Conservation (phyloP, 2,329 filamentous ascomycete species). For the Ciborinia camelliae region DNA sequence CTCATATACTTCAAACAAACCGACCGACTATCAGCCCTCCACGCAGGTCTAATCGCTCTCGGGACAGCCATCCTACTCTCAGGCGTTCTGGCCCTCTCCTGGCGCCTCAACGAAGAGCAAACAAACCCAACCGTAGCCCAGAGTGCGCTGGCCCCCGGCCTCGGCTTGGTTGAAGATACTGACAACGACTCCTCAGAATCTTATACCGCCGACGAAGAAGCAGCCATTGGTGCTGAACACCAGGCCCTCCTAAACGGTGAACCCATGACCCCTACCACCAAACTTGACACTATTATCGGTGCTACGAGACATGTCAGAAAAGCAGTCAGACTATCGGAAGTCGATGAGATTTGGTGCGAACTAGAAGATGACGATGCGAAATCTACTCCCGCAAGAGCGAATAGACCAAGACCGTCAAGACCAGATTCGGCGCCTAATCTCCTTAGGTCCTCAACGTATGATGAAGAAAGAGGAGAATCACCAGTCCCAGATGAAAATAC, state of each 20-base stretch:
- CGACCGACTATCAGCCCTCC: conserved; percentile 69
- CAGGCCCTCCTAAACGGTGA: conserved; percentile 33
- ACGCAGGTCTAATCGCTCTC: conserved; percentile 77
- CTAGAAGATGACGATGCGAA: conserved; percentile 66
- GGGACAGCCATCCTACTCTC: conserved; percentile 82
- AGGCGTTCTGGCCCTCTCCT: conserved; percentile 87
- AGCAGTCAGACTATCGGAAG: conserved; percentile 49
- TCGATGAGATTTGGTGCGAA: conserved; percentile 83
- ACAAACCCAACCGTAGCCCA: conserved; percentile 57
- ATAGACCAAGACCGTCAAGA: conserved; percentile 14
- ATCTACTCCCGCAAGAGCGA: conserved; percentile 28
- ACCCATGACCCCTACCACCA: conserved; percentile 36
- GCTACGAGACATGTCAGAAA: conserved; percentile 34
- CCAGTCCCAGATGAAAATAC: conserved; percentile 31
- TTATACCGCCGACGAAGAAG: conserved; percentile 43
- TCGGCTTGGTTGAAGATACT: conserved; percentile 74
- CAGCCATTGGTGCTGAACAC: conserved; percentile 32
- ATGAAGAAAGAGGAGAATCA: conserved; percentile 20
- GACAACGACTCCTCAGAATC: conserved; percentile 51
- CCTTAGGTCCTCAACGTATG: conserved; percentile 1
- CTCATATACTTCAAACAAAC: conserved; percentile 95
- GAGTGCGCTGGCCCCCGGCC: conserved; percentile 74
- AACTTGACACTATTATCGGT: conserved; percentile 34
- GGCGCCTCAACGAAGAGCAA: conserved; percentile 81
- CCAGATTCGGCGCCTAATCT: conserved; percentile 22